Evolutionary conservation across 2,329 filamentous ascomycete species (phyloP), one percentile per base, ranked within the genome.

Genomic region (Stagonosporopsis rhizophila): DNA sequence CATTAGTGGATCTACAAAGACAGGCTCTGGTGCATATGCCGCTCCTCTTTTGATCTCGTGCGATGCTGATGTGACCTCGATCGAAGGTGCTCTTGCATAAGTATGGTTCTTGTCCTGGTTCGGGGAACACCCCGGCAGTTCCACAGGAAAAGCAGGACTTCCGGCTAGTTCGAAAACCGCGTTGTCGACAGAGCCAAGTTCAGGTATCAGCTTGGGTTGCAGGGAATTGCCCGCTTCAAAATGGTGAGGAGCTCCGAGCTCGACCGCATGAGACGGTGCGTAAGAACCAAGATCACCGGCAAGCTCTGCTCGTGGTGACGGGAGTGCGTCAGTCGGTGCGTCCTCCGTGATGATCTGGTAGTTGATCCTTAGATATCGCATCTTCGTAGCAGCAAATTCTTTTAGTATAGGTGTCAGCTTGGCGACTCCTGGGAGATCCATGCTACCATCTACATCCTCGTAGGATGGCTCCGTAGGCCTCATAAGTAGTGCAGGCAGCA

Each of bases 351-450:
- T 70, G 15, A 87, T 65, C 27, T 78, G 74, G 71, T 86, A 83
- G 54, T 86, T 82, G 23, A 85, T 76, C 37, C 85, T 78, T 11
- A 87, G 67, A 64, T 84, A 85, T 2, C 78, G 82, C 62, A 87
- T 54, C 23, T 75, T 79, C 1, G 81, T 74, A 7, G 78, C 76
- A 8, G 80, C 82, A 57, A 74, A 73, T 19, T 79, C 75, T 7
- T 77, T 77, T 22, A 87, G 64, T 1, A 83, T 67, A 1, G 83
- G 81, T 19, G 81, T 80, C 5, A 87, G 74, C 62, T 84, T 85
- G 57, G 85, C 83, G 2, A 80, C 79, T 4, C 82, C 81, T 4
- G 82, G 81, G 48, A 81, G 56, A 17, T 48, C 61, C 27, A 75
- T 61, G 32, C 69, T 59, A 12, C 68, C 67, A 3, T 68, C 56